Evolutionary conservation across 2,329 filamentous ascomycete species (phyloP), one percentile per base, ranked within the genome.

Genomic region (Exophiala sideris): DNA sequence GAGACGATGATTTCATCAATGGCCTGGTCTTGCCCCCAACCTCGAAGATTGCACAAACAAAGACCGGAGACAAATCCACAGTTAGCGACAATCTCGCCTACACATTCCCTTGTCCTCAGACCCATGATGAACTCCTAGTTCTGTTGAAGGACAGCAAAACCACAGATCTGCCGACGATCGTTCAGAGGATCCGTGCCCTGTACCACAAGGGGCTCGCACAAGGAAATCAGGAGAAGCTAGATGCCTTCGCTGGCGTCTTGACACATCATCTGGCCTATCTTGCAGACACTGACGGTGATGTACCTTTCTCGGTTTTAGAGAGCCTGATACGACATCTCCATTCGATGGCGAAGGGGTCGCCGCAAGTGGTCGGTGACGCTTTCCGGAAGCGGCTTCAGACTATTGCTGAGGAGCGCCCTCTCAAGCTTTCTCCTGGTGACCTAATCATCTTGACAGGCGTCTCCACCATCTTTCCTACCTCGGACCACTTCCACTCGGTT

Each of bases 401-500:
- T 20, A 73, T 86, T 33, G 74, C 81, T 38, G 70, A 78, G 10
- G 71, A 78, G 1, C 77, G 76, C 24, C 70, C 76, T 0, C 65
- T 83, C 78, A 64, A 80, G 70, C 65, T 80, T 68, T 63, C 70
- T 10, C 68, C 79, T n/a, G 89, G 89, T 14, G 91, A 99, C 65
- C 73, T 99, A 16, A 73, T 91, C 18, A 74, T 95, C n/a, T 75
- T 99, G 34, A 91, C 89, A 0, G 91, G 89, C 0, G 83, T 96
- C 56, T 84, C 86, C 38, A 85, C 84, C 2, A 88, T 95, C 49
- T 99, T 95, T 66, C 91, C 94, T 3, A 96, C 94, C 0, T 96
- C 91, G 0, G 94, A 99, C 71, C 91, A 97, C 72, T 99, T 97
- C 71, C 94, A 99, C 66, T 87, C 94, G 64, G 89, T 97, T 34